These are phyloP conservation scores for Yamadazyma diddensiae DNA, from an alignment of 1,139 yeast genomes.

Conservation along the genomic window DNA sequence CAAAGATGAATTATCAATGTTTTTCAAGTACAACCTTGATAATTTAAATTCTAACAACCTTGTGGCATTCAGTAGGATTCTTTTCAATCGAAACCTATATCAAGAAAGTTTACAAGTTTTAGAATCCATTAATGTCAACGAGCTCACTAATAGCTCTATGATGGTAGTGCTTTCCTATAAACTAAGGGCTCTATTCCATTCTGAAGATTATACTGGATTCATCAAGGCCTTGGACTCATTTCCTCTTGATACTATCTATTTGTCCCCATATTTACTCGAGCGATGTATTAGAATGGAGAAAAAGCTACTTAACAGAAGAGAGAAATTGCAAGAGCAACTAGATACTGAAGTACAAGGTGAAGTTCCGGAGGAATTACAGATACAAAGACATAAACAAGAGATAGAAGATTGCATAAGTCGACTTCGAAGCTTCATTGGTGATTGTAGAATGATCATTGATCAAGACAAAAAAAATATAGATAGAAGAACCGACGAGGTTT, in stretches of 20 bases:
- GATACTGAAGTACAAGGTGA: too few species aligned
- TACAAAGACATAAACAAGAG: too few species aligned
- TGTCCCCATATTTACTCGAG: conserved; percentile 35
- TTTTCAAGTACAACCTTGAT: conserved; percentile 11
- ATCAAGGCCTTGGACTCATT: conserved; percentile 23
- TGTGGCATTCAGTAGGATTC: conserved; percentile 29
- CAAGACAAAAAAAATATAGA: conserved; percentile 28
- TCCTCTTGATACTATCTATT: conserved; percentile 26
- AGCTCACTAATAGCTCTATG: conserved; percentile 19
- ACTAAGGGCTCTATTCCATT: conserved; percentile 21
- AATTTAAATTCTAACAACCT: conserved; percentile 27
- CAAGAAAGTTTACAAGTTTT: conserved; percentile 24
- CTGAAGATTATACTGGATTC: conserved; percentile 21
- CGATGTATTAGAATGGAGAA: conserved; percentile 32
- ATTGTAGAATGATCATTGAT: conserved; percentile 27
- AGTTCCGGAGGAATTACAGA: too few species aligned
- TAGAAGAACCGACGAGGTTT: conserved; percentile 18
- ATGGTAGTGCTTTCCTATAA: conserved; percentile 24
- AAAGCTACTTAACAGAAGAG: conserved; percentile 14
- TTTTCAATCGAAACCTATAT: conserved; percentile 27
- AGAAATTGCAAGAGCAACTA: too few species aligned
- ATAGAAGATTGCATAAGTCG: conserved; percentile 11
- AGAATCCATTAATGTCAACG: conserved; percentile 17
- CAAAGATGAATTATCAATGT: conserved; percentile 17
- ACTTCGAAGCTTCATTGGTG: conserved; percentile 33